Evolutionary conservation across 2,329 filamentous ascomycete species (phyloP).

Genomic region (Phialophora tarda): DNA sequence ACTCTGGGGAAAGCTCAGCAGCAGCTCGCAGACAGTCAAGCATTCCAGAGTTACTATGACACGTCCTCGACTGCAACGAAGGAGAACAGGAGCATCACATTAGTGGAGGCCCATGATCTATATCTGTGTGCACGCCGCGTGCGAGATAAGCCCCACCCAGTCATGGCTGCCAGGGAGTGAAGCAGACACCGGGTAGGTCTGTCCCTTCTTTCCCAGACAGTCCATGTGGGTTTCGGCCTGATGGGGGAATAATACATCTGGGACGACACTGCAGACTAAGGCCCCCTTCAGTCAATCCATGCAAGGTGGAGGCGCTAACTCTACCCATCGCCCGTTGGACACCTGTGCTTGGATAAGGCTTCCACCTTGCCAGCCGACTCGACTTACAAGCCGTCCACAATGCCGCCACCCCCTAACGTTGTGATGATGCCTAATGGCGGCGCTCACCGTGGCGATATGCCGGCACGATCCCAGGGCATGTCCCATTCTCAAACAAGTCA

Average conservation of each 20-base stretch:
- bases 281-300: not conserved
- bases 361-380: not conserved
- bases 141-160: not conserved
- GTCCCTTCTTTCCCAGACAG: not conserved
- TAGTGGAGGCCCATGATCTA: not conserved
- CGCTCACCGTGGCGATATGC: conserved; percentile 1
- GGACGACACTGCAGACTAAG: not conserved
- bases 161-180: not conserved
- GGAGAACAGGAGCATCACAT: not conserved
- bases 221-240: not conserved
- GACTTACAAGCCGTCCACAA: conserved; percentile 2
- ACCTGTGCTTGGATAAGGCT: conserved; percentile 4
- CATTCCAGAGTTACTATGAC: not conserved
- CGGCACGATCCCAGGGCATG: not conserved
- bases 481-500: conserved; percentile 2
- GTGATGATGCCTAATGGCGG: conserved; percentile 12
- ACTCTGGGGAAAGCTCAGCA: not conserved
- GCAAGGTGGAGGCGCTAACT: not conserved
- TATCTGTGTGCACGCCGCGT: not conserved
- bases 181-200: not conserved
- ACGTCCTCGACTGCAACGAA: not conserved
- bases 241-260: not conserved
- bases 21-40: not conserved
- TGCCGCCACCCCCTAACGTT: conserved; percentile 16
- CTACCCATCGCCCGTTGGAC: not conserved